Percentiles rank a stretch among this genome's conserved stretches.
Evolutionary conservation across 2,329 filamentous ascomycete species (phyloP).

Genomic region (Arthrobotrys pseudoclavata): DNA sequence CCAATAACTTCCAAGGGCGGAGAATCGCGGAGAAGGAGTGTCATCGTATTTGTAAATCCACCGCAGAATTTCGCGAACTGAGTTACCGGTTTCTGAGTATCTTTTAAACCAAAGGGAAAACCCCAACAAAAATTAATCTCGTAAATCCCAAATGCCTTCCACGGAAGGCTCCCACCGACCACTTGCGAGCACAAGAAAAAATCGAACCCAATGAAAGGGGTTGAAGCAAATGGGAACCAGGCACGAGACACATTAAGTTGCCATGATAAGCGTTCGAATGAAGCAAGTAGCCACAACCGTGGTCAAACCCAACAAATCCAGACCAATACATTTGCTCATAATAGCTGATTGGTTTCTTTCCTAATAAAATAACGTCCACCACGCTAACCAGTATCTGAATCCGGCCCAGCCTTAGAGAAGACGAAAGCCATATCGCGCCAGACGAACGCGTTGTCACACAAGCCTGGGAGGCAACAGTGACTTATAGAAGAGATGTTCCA

Average conservation of each 20-base stretch:
- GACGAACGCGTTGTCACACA: slow-evolving; percentile 2
- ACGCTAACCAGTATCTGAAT: not conserved
- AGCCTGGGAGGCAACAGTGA: not conserved
- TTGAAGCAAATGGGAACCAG: not conserved
- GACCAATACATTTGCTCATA: not conserved
- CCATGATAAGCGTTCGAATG: too few relatives aligned
- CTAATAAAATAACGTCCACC: not conserved
- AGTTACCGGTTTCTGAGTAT: slow-evolving; percentile 21
- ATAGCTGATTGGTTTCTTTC: slow-evolving; percentile 1
- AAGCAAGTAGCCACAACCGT: too few relatives aligned
- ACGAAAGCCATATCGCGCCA: not conserved
- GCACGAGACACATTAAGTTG: not conserved
- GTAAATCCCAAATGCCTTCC: not conserved
- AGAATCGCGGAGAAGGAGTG: slow-evolving; percentile 11
- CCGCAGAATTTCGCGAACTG: slow-evolving; percentile 38
- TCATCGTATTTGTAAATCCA: not conserved
- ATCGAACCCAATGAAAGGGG: not conserved
- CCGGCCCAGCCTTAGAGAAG: not conserved
- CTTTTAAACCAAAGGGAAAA: not conserved
- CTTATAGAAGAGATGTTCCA: not conserved
- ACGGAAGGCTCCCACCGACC: not conserved
- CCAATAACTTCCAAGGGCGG: too few relatives aligned
- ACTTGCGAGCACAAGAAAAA: slow-evolving; percentile 59
- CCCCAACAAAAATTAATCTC: not conserved
- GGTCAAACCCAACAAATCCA: not conserved